These are phyloP conservation scores for Tetrahymena thermophila DNA, from an alignment of 73 alveolate genomes.

Conservation along the genomic window DNA sequence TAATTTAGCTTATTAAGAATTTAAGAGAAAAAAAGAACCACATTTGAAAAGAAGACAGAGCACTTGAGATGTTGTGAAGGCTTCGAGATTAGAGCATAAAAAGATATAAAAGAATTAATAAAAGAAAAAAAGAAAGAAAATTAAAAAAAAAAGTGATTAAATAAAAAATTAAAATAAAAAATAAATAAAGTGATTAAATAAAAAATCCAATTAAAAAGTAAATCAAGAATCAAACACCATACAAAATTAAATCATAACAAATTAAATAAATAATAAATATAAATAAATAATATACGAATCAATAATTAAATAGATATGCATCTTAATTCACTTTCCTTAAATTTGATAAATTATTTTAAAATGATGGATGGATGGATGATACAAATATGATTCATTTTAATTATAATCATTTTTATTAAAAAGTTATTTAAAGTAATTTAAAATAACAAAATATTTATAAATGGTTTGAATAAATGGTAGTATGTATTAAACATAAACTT, in stretches of 20 bases:
- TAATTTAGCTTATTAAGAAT: background rate
- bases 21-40: background rate
- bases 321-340: no score
- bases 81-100: background rate
- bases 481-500: background rate
- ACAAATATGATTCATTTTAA: no score
- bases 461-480: background rate
- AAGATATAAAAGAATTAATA: background rate
- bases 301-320: no score
- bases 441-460: background rate
- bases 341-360: no score
- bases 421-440: no score
- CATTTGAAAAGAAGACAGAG: background rate
- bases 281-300: background rate
- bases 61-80: conserved; percentile 4
- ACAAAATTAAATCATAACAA: background rate
- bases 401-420: no score
- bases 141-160: background rate
- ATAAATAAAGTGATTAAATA: no score
- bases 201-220: background rate
- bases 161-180: background rate
- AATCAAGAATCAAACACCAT: background rate
- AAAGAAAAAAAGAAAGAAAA: background rate
- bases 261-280: background rate
- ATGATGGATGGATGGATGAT: no score